Base-by-base conservation (phyloP, 2,329 filamentous ascomycete genomes). In the Gremmenia infestans region DNA sequence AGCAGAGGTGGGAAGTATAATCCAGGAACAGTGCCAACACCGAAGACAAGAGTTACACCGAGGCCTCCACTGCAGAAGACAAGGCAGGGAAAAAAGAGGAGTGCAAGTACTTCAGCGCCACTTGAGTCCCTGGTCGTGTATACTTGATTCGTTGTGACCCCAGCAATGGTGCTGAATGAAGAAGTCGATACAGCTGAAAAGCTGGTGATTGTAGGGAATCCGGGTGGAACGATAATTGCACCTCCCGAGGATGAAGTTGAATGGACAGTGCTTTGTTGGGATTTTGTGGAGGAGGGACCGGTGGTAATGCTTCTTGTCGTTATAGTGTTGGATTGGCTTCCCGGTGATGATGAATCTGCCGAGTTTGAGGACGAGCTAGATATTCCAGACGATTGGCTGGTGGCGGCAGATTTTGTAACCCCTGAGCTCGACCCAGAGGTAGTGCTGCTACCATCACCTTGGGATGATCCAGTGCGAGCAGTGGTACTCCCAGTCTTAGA, bases 21-120 rank as follows among this genome's bases (percentile, higher is more conserved):
- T 15, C 48, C 48, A 6, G 48, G 48, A 19, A 32, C 32, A 7
- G 48, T 25, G 11, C 48, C 48, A 32, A 50, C 28, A 8, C 48
- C 48, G 37, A 50, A 50, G 28, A 50, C 48, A n/a, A 39, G 17
- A 4, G 28, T 37, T 12, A 39, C 48, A 3, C 48, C 48, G 4
- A 25, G 14, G 11, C 48, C 48, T 5, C 48, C 48, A 9, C 19
- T 32, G 22, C 48, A 50, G 15, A 50, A 19, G 15, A 50, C 17
- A 32, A 50, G 48, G 37, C 48, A 50, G 14, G 48, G 48, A 32
- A 50, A 50, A 32, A 50, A 50, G 19, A 50, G n/a, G 15, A 50
- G 35, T 8, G 22, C 35, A 9, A 32, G 15, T n/a, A 50, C 22
- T 37, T n/a, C 7, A n/a, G 14, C 35, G 6, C 48, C 48, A 15